Conservation (phyloP, 2,329 filamentous ascomycete genomes). For the Ceratocystis lukuohia region DNA sequence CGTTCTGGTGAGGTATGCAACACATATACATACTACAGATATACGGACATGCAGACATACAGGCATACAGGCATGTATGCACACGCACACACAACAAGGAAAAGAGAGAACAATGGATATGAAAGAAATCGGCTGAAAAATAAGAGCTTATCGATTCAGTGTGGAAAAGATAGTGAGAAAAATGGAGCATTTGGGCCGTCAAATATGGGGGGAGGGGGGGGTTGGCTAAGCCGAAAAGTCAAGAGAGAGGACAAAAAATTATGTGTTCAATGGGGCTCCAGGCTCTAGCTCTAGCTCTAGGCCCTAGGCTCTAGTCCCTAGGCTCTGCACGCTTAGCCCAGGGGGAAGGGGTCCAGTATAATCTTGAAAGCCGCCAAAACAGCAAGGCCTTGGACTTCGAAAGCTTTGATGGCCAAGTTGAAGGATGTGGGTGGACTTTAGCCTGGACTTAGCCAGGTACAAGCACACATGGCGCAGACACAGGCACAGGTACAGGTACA, state of each 20-base stretch:
- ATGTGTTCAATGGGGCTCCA: no score
- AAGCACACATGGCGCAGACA: not conserved
- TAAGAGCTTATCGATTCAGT: not conserved
- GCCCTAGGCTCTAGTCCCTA: no score
- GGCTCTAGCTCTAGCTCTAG: no score
- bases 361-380: not conserved
- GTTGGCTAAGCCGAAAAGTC: not conserved
- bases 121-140: not conserved
- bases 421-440: not conserved
- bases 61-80: not conserved
- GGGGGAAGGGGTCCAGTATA: no score
- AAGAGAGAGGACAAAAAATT: not conserved
- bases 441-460: not conserved
- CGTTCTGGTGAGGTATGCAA: no score
- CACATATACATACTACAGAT: not conserved
- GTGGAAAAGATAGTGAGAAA: not conserved
- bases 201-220: not conserved
- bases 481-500: not conserved
- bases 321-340: no score
- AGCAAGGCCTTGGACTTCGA: no score
- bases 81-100: not conserved
- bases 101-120: not conserved
- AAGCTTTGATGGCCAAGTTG: not conserved
- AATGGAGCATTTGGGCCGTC: not conserved
- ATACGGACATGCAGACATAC: not conserved